Conservation (phyloP, 805 yeast genomes). For the Candida alai region DNA sequence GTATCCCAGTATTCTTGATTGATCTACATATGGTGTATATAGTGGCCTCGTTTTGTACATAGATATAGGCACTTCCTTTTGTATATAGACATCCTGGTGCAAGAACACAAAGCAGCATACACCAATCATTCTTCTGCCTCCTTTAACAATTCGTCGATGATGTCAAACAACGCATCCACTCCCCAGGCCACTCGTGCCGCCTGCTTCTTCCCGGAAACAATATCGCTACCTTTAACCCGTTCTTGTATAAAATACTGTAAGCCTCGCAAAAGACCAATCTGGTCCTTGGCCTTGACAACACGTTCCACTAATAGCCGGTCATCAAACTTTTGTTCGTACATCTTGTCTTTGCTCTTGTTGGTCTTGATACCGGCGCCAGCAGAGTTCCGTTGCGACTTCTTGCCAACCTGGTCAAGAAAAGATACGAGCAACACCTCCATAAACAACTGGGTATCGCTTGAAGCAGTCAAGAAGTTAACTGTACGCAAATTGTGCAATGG, state of each 20-base stretch:
- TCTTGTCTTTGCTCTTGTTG: constrained; percentile 22
- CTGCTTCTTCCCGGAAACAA: constrained; percentile 53
- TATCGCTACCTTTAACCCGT: constrained; percentile 42
- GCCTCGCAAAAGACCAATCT: constrained; percentile 59
- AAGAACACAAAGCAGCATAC: too few species aligned
- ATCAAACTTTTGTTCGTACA: constrained; percentile 39
- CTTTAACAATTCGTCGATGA: constrained; percentile 41
- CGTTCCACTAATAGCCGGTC: constrained; percentile 48
- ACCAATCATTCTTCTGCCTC: constrained; percentile 47
- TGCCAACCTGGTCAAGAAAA: constrained; percentile 61
- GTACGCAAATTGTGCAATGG: constrained; percentile 71
- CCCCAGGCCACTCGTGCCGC: constrained; percentile 66
- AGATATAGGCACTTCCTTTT: too few species aligned
- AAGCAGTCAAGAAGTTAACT: constrained; percentile 66
- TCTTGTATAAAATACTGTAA: constrained; percentile 56
- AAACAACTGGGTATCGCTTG: constrained; percentile 63
- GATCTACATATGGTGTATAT: too few species aligned
- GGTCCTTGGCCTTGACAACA: constrained; percentile 54
- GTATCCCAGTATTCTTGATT: too few species aligned
- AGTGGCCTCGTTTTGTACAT: too few species aligned
- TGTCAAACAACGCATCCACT: constrained; percentile 48
- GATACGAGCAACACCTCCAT: constrained; percentile 70
- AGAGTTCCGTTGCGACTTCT: constrained; percentile 50
- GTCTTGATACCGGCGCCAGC: constrained; percentile 40
- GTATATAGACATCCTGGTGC: not conserved